A percentile compares a stretch with the other conserved stretches of the same genome.
phyloP scores from a whole-genome alignment of 2,329 filamentous ascomycete genomes.

The Monilinia fructicola region DNA sequence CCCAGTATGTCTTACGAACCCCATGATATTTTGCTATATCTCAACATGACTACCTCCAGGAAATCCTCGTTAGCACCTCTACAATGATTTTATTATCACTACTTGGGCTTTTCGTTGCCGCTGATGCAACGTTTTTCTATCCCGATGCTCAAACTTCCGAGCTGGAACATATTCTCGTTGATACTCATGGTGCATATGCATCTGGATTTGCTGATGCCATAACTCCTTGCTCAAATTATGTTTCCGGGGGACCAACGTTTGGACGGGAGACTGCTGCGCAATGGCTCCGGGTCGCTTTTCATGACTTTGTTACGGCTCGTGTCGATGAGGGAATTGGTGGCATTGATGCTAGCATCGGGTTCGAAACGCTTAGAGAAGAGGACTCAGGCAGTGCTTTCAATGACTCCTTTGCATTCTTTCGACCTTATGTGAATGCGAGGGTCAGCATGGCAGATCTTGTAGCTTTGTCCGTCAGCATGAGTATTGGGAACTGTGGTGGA shows the following conservation, averaged over 20 bases:
- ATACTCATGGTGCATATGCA: constrained; percentile 30
- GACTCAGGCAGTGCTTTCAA: constrained; percentile 51
- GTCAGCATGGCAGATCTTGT: constrained; percentile 32
- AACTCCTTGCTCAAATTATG: constrained; percentile 55
- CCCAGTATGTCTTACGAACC: neutral
- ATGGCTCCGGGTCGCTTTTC: constrained; percentile 61
- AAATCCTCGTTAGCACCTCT: neutral
- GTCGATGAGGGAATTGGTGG: constrained; percentile 46
- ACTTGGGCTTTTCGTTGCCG: neutral
- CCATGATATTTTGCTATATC: neutral
- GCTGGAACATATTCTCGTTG: constrained; percentile 32
- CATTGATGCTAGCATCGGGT: constrained; percentile 47
- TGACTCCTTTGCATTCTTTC: constrained; percentile 16
- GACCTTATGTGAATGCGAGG: constrained; percentile 19
- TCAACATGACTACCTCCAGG: neutral
- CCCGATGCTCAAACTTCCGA: constrained; percentile 29
- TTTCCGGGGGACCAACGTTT: constrained; percentile 50
- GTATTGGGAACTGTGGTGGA: constrained; percentile 7
- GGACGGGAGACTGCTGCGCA: constrained; percentile 52
- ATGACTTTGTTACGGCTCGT: constrained; percentile 59
- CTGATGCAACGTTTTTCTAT: constrained; percentile 29
- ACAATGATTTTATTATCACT: neutral
- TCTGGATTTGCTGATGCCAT: constrained; percentile 53
- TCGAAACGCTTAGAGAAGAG: constrained; percentile 29
- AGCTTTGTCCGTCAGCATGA: constrained; percentile 21